Base-by-base conservation (phyloP, 805 yeast genomes). In the Spathaspora girioi region DNA sequence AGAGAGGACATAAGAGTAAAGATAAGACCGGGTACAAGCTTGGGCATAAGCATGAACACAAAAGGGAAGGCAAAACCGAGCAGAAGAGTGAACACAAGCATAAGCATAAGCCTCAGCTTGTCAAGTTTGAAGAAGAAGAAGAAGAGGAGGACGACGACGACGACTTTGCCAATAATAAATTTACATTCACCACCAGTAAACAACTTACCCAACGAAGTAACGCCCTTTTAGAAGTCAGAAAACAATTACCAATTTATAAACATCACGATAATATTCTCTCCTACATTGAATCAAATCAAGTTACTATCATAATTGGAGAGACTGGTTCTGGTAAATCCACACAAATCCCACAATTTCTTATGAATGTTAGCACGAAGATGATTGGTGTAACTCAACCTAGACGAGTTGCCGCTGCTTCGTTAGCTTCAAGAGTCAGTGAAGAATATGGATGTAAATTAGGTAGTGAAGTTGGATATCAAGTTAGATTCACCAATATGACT, bases 271-370 rank as follows among this genome's bases (percentile, higher is more conserved):
- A 81, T 49, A 78, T 93, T 15, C 63, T 87, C 54, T 69, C 77
- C 9, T 80, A 82, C 54, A 62, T 93, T 2, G 51, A 69, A 2
- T 54, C 69, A 10, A 80, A 85, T 59, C 84, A 79, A 55, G 96
- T 91, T 5, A 83, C 92, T 0, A 82, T 93, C 1, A 76, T 93
- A 17, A 87, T 94, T 63, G 98, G 98, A 69, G 98, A 93, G 64
- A 93, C 99, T 0, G 99, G 99, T 69, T 89, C 97, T 7, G 98
- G 98, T 75, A 93, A 93, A 65, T 92, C 98, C 3, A 93, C 99
- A 0, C 99, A 93, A 71, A 84, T 93, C 45, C 98, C 99, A 0
- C 98, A 93, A 64, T 86, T 93, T 57, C 64, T 93, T n/a, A 80
- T 88, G 69, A 78, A 81, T 0, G 63, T 68, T 38, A 70, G 69